phyloP scores from a whole-genome alignment of 495 filamentous ascomycete genomes.

The Friedmanniomyces simplex region DNA sequence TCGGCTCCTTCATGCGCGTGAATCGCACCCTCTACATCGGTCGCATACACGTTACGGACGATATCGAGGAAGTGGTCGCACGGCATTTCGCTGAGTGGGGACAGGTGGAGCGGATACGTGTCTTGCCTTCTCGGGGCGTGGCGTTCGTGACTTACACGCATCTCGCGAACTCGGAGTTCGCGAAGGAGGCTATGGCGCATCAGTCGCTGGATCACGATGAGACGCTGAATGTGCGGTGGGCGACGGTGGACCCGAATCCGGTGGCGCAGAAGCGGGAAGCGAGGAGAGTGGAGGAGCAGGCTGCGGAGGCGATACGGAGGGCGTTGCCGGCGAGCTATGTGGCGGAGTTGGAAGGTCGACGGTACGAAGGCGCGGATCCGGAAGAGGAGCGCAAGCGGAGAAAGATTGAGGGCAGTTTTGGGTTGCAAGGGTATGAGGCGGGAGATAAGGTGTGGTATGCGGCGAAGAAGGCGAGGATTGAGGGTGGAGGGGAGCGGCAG shows the following conservation, averaged over 20 bases:
- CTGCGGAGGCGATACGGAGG: slow-evolving; percentile 85
- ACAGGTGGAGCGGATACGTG: slow-evolving; percentile 63
- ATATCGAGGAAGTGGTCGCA: slow-evolving; percentile 93
- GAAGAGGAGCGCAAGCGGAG: slow-evolving; percentile 77
- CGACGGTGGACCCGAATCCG: slow-evolving; percentile 91
- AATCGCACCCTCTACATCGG: slow-evolving; percentile 91
- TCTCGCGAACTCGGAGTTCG: slow-evolving; percentile 46
- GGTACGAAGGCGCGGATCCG: slow-evolving; percentile 42
- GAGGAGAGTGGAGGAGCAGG: slow-evolving; percentile 84
- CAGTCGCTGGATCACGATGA: slow-evolving; percentile 81
- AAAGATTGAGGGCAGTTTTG: slow-evolving; percentile 83
- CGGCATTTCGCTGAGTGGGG: slow-evolving; percentile 94
- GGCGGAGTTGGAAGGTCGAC: slow-evolving; percentile 80
- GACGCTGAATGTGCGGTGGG: slow-evolving; percentile 94
- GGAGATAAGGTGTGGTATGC: slow-evolving; percentile 94
- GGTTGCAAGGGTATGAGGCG: slow-evolving; percentile 82
- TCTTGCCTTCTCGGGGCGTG: slow-evolving; percentile 84
- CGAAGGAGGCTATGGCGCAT: slow-evolving; percentile 64
- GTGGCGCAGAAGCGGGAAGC: slow-evolving; percentile 90
- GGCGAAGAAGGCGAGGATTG: slow-evolving; percentile 33
- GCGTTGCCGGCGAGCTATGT: slow-evolving; percentile 90
- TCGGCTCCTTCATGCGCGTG: slow-evolving; percentile 79
- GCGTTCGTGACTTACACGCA: slow-evolving; percentile 85
- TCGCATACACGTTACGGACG: slow-evolving; percentile 89
- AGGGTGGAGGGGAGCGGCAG: slow-evolving; percentile 30